Evolutionary conservation across 73 alveolate genomes (phyloP).

Genomic region (Tetrahymena borealis): DNA sequence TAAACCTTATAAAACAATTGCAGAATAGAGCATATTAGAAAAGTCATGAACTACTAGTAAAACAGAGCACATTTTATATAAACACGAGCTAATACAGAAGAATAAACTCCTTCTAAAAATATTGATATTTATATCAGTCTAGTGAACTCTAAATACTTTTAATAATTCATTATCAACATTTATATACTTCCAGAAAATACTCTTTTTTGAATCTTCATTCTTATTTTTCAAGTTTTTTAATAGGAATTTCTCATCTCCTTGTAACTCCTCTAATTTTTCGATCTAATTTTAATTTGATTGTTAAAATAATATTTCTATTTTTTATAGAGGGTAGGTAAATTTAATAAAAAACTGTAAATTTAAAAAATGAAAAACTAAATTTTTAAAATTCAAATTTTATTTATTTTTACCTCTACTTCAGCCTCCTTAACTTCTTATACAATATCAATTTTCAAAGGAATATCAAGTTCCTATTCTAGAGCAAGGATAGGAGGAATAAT

Average conservation of each 20-base stretch:
- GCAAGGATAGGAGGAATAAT: not conserved
- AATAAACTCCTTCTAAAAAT: not conserved
- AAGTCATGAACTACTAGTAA: not conserved
- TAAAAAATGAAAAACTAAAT: too few species aligned
- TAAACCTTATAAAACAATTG: not conserved
- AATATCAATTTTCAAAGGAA: not conserved
- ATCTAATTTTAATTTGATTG: not conserved
- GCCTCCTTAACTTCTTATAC: not conserved
- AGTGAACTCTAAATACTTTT: not conserved
- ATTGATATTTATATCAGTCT: not conserved
- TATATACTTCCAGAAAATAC: not conserved
- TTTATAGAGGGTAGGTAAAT: too few species aligned
- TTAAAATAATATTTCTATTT: not conserved
- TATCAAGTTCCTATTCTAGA: not conserved
- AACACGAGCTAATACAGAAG: not conserved
- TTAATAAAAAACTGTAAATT: too few species aligned
- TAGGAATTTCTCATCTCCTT: not conserved
- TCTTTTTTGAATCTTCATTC: not conserved
- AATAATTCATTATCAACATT: not conserved
- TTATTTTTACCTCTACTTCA: not conserved
- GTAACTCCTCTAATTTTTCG: not conserved
- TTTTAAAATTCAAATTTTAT: not conserved
- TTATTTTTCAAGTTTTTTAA: not conserved
- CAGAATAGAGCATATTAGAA: not conserved
- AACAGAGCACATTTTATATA: not conserved